Conservation (phyloP, 1,284 basidiomycete species). For the Inonotus obliquus region DNA sequence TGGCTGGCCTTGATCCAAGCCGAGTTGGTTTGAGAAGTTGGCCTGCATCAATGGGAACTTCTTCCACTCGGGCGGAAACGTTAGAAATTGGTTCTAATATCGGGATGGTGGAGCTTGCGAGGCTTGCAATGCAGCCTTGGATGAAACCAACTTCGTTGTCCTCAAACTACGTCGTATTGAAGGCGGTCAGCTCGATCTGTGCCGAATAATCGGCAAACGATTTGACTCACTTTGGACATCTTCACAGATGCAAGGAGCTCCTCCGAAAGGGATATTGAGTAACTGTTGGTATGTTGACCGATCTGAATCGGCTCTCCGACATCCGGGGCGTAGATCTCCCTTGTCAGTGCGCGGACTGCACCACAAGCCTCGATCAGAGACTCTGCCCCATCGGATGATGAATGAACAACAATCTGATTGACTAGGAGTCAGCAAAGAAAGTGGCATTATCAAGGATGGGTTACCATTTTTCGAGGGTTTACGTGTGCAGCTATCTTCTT, state of each 20-base stretch:
- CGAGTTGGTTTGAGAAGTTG: constrained; percentile 32
- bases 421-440: neutral
- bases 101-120: constrained; percentile 74
- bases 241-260: constrained; percentile 74
- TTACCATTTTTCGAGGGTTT: constrained; percentile 90
- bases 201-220: neutral
- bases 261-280: constrained; percentile 92
- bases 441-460: neutral
- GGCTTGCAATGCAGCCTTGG: constrained; percentile 76
- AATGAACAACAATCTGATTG: constrained; percentile 84
- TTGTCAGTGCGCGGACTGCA: constrained; percentile 81
- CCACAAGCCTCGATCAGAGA: constrained; percentile 76
- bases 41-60: constrained; percentile 7
- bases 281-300: constrained; percentile 93
- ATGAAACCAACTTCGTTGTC: constrained; percentile 95
- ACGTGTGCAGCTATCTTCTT: constrained; percentile 97
- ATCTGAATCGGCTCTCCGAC: constrained; percentile 79
- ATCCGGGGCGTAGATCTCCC: constrained; percentile 81
- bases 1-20: constrained; percentile 56
- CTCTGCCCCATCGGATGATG: constrained; percentile 59
- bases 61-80: constrained; percentile 27
- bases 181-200: neutral
- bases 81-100: constrained; percentile 51
- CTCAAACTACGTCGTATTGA: constrained; percentile 64
- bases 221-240: constrained; percentile 76